Evolutionary conservation across 768 basidiomycete genomes (phyloP).

Genomic region (Clitopilus passeckerianus): DNA sequence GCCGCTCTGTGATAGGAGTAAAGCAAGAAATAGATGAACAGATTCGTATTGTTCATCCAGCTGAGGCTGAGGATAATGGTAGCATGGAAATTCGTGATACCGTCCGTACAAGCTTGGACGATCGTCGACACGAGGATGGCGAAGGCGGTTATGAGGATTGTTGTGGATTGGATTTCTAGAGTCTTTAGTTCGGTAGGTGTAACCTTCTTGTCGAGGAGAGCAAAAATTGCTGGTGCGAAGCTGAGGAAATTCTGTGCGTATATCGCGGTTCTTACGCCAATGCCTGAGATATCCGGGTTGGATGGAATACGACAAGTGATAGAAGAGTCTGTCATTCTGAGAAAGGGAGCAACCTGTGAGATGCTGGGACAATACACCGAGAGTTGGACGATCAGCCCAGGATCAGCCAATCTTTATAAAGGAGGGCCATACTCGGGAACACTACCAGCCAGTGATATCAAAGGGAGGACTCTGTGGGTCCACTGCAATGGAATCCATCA

Average conservation of each 20-base stretch:
- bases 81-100: slow-evolving; percentile 14
- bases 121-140: slow-evolving; percentile 19
- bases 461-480: too few species aligned
- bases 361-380: too few species aligned
- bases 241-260: neutral
- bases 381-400: too few species aligned
- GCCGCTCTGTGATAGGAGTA: slow-evolving; percentile 8
- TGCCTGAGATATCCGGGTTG: neutral
- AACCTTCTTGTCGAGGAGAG: slow-evolving; percentile 14
- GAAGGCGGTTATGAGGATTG: slow-evolving; percentile 18
- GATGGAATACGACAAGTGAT: neutral
- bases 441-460: too few species aligned
- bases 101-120: slow-evolving; percentile 12
- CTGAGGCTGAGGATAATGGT: too few species aligned
- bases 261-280: neutral
- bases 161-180: slow-evolving; percentile 3
- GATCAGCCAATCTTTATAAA: too few species aligned
- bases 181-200: slow-evolving; percentile 11
- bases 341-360: too few species aligned
- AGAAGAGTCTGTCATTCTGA: too few species aligned
- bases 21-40: slow-evolving; percentile 10
- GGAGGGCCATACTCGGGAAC: too few species aligned
- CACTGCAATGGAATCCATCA: too few species aligned
- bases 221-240: neutral
- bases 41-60: too few species aligned